Conservation (phyloP, 345 rosid species). For the Moricandia moricandioides region DNA sequence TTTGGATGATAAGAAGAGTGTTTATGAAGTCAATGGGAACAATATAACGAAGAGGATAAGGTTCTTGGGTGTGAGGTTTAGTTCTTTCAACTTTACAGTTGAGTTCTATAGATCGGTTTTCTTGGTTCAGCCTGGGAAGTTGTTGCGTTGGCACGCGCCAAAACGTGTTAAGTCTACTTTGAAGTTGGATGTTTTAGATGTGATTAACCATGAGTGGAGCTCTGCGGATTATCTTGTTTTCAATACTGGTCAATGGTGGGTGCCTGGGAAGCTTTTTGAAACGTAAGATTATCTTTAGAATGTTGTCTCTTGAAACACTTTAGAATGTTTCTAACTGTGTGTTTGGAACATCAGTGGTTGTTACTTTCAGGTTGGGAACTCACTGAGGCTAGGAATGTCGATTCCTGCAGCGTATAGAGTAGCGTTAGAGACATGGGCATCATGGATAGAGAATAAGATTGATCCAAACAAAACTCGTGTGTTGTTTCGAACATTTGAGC, state of each 20-base stretch:
- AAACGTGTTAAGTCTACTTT: slow-evolving; percentile 73
- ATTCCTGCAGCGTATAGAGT: slow-evolving; percentile 69
- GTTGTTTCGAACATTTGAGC: slow-evolving; percentile 80
- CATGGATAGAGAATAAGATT: slow-evolving; percentile 60
- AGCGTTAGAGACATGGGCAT: slow-evolving; percentile 83
- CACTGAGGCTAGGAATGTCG: slow-evolving; percentile 80
- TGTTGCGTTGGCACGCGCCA: slow-evolving; percentile 63
- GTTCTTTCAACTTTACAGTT: slow-evolving; percentile 66
- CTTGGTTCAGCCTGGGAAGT: slow-evolving; percentile 76
- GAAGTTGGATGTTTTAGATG: slow-evolving; percentile 71
- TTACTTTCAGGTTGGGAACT: slow-evolving; percentile 78
- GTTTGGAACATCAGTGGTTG: slow-evolving; percentile 63
- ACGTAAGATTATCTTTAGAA: slow-evolving; percentile 49
- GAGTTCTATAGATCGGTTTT: slow-evolving; percentile 90
- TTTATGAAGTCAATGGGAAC: slow-evolving; percentile 77
- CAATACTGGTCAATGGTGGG: slow-evolving; percentile 98
- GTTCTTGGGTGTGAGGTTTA: slow-evolving; percentile 73
- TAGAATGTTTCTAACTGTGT: slow-evolving; percentile 19
- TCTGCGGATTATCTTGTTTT: slow-evolving; percentile 76
- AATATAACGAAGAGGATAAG: slow-evolving; percentile 75
- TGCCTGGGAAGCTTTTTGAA: slow-evolving; percentile 87
- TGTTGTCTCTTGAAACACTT: background rate
- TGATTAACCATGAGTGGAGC: slow-evolving; percentile 66
- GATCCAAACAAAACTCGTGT: slow-evolving; percentile 62
- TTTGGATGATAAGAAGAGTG: slow-evolving; percentile 71